A percentile compares a stretch with the other conserved stretches of the same genome.
These are phyloP conservation scores for Lactarius trivialis DNA, from an alignment of 768 basidiomycete genomes.

Conservation along the genomic window DNA sequence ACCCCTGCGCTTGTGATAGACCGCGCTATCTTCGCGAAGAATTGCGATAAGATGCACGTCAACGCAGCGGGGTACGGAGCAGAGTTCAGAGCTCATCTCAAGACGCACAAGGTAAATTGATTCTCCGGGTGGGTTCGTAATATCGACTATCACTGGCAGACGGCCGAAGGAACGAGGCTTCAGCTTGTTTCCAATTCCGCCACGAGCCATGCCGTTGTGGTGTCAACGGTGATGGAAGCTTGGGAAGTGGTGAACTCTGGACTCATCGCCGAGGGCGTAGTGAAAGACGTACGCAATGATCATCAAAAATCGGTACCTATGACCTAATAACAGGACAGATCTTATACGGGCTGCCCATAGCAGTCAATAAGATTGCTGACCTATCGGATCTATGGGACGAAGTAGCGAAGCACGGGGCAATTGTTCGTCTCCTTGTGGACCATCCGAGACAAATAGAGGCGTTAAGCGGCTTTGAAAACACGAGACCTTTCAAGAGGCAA, in stretches of 20 bases:
- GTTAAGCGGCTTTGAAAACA: conserved; percentile 53
- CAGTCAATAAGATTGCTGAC: conserved; percentile 64
- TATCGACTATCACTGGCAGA: conserved; percentile 33
- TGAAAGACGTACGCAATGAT: conserved; percentile 50
- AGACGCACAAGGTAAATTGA: conserved; percentile 64
- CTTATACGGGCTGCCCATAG: conserved; percentile 72
- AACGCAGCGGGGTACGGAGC: conserved; percentile 62
- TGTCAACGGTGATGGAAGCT: conserved; percentile 80
- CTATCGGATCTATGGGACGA: conserved; percentile 53
- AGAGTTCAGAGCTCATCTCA: conserved; percentile 74
- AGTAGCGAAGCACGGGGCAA: conserved; percentile 47
- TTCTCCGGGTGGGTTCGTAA: neutral
- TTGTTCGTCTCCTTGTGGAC: conserved; percentile 66
- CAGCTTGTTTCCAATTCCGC: conserved; percentile 54
- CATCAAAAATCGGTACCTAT: conserved; percentile 5
- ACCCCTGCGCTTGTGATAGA: conserved; percentile 80
- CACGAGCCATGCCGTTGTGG: conserved; percentile 56
- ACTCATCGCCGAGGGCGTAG: conserved; percentile 60
- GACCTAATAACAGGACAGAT: conserved; percentile 41
- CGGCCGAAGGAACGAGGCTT: conserved; percentile 63
- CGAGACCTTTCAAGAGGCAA: conserved; percentile 33
- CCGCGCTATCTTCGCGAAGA: conserved; percentile 59
- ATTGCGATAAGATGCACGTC: conserved; percentile 67
- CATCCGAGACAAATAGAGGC: conserved; percentile 64
- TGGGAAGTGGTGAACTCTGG: conserved; percentile 66